Conservation (phyloP, 768 basidiomycete genomes). For the Solioccasus polychromus region DNA sequence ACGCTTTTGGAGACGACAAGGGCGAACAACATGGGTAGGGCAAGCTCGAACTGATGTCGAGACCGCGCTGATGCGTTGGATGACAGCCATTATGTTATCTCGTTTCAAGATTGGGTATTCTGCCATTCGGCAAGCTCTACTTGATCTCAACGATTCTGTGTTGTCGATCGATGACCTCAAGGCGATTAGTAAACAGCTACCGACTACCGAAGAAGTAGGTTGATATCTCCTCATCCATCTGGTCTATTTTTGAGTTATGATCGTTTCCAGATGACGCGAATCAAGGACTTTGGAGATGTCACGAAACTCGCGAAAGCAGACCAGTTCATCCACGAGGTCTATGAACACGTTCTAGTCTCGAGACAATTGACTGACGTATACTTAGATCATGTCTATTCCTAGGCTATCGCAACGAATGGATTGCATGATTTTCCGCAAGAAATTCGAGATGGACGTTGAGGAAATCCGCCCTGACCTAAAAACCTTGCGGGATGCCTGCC, state of each 20-base stretch:
- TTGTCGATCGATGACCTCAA: conserved; percentile 75
- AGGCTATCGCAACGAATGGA: conserved; percentile 69
- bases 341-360: conserved; percentile 5
- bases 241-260: background rate
- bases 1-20: conserved; percentile 77
- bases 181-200: conserved; percentile 70
- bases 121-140: conserved; percentile 67
- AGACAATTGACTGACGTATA: conserved; percentile 3
- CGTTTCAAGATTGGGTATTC: conserved; percentile 63
- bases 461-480: conserved; percentile 83
- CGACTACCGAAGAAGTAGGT: conserved; percentile 77
- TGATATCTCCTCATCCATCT: background rate
- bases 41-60: background rate
- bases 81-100: conserved; percentile 78
- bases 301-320: conserved; percentile 79
- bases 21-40: conserved; percentile 78
- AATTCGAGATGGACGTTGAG: conserved; percentile 76
- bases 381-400: conserved; percentile 75
- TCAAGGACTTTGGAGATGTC: conserved; percentile 70
- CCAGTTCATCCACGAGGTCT: conserved; percentile 75
- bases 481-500: conserved; percentile 65
- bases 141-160: conserved; percentile 66
- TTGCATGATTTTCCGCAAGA: conserved; percentile 82
- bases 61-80: conserved; percentile 2
- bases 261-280: conserved; percentile 48